Evolutionary conservation across 73 alveolate genomes (phyloP).

Genomic region (Tetrahymena malaccensis): DNA sequence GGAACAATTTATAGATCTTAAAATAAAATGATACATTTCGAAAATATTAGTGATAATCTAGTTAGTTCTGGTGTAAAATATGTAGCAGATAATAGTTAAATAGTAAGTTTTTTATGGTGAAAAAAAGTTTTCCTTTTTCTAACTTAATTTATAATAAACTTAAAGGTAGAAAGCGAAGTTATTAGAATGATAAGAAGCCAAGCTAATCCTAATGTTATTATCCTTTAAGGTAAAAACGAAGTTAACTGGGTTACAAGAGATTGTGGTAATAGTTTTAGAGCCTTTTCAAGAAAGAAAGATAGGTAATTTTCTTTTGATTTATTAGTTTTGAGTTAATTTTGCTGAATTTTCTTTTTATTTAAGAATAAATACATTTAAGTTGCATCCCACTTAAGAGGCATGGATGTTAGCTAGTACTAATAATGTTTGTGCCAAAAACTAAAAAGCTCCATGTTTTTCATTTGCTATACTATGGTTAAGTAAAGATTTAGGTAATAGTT

Average conservation of each 20-base stretch:
- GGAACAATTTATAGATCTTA: not conserved
- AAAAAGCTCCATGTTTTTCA: constrained; percentile 54
- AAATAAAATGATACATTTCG: not conserved
- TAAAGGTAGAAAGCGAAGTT: not conserved
- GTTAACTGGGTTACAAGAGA: not conserved
- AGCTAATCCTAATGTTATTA: not conserved
- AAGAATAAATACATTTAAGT: constrained; percentile 28
- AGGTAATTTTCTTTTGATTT: not conserved
- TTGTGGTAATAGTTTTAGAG: not conserved
- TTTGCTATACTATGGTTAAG: constrained; percentile 60
- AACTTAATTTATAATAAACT: not conserved
- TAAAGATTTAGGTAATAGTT: constrained; percentile 53
- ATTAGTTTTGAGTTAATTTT: not conserved
- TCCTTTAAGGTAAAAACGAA: not conserved
- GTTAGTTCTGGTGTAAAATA: not conserved
- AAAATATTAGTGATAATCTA: not conserved
- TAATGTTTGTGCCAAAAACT: constrained; percentile 56
- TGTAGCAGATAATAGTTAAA: not conserved
- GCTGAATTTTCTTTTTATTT: not conserved
- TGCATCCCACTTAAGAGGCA: constrained; percentile 75
- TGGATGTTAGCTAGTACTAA: constrained; percentile 81
- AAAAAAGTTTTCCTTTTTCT: not conserved
- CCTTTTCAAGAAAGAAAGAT: not conserved
- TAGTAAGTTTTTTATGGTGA: not conserved
- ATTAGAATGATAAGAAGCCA: not conserved